Base-by-base conservation (phyloP, 2,329 filamentous ascomycete species). In the Fonsecaea nubica region DNA sequence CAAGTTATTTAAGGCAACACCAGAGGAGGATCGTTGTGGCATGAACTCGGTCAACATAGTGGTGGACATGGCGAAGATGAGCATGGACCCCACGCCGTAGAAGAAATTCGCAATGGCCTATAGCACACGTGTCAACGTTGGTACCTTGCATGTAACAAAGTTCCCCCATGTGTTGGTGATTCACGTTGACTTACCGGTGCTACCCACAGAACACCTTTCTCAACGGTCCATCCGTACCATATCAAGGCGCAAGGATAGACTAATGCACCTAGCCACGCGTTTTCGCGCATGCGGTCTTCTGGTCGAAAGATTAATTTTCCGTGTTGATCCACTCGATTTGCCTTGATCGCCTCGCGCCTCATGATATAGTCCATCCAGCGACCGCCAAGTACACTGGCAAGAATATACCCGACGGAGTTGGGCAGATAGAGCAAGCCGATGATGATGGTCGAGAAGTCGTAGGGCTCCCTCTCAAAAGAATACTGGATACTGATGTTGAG, bases 41-140 rank as follows among this genome's bases (percentile, higher is more conserved):
- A 94, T 89, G 74, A 94, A 93, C 75, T 95, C 92, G 0, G 92
- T 94, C 71, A 95, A 81, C 90, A 95, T 93, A 0, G 92, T 95
- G 0, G 91, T 93, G 0, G 87, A 83, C 72, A 87, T 85, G 57
- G 87, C 85, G 78, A 92, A 93, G 35, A 93, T 88, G 3, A 95
- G 82, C 92, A 96, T 95, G 36, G 86, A 89, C 2, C 90, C 89
- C 3, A 91, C 72, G 15, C 92, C 92, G 73, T 94, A 95, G 75
- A 89, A 85, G 76, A 92, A 90, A 50, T 89, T 88, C 30, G 88
- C 87, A 45, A 90, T 81, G 71, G 86, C 82, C 64, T 83, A 63
- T 52, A 53, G 25, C 56, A 63, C 42, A 65, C 63, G 62, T 68
- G 68, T 70, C 60, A 70, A 63, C 62, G 21, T 55, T 62, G 67